phyloP scores from a whole-genome alignment of 306 rosid genomes.

The Cicer judaicum region DNA sequence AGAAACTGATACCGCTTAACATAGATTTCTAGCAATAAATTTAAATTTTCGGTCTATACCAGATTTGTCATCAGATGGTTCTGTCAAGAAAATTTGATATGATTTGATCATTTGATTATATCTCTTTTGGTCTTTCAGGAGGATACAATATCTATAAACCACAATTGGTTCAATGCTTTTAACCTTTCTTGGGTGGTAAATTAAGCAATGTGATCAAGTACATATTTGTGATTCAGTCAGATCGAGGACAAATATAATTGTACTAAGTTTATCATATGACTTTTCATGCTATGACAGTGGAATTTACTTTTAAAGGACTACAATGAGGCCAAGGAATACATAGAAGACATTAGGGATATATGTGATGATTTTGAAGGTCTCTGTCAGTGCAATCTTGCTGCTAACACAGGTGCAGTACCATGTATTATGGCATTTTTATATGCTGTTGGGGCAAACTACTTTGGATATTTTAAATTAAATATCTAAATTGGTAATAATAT shows the following conservation, averaged over 20 bases:
- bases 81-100: slow-evolving; percentile 16
- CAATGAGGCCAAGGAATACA: slow-evolving; percentile 87
- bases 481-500: not conserved
- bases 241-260: slow-evolving; percentile 22
- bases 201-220: slow-evolving; percentile 39
- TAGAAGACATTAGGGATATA: slow-evolving; percentile 89
- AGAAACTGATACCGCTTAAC: slow-evolving; percentile 18
- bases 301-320: slow-evolving; percentile 80
- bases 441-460: slow-evolving; percentile 31
- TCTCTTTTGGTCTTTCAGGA: slow-evolving; percentile 70
- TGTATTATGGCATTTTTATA: slow-evolving; percentile 22
- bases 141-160: slow-evolving; percentile 89
- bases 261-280: slow-evolving; percentile 41
- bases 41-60: slow-evolving; percentile 16
- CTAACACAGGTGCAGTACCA: slow-evolving; percentile 55
- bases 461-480: slow-evolving; percentile 8
- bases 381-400: slow-evolving; percentile 96
- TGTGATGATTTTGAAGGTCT: slow-evolving; percentile 93
- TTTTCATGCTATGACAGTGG: slow-evolving; percentile 64
- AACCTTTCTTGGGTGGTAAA: slow-evolving; percentile 90
- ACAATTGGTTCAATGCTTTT: slow-evolving; percentile 92
- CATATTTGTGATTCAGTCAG: slow-evolving; percentile 32
- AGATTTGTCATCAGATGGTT: slow-evolving; percentile 36
- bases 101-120: slow-evolving; percentile 34
- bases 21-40: slow-evolving; percentile 21